A percentile compares a stretch with the other conserved stretches of the same genome.
These are phyloP conservation scores for Pelargonium citronellum DNA, from an alignment of 441 rosid species.

Conservation along the genomic window DNA sequence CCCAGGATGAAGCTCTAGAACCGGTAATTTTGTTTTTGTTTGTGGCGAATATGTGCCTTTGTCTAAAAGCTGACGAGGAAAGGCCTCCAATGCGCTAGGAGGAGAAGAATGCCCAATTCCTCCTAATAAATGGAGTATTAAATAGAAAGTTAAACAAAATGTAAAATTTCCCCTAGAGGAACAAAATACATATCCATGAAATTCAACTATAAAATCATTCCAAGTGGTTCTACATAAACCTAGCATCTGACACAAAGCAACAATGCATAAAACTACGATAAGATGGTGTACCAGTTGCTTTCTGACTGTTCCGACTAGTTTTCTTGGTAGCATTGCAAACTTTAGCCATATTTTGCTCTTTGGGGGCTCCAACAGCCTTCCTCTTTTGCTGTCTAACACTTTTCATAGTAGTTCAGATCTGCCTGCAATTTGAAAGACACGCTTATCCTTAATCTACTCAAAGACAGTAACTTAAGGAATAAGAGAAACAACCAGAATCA, in stretches of 20 bases:
- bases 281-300: conserved; percentile 27
- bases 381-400: conserved; percentile 26
- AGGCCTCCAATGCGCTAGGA: conserved; percentile 20
- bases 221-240: no score
- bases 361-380: conserved; percentile 22
- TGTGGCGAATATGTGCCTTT: conserved; percentile 14
- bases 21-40: conserved; percentile 16
- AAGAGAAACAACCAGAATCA: not conserved
- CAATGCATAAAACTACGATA: not conserved
- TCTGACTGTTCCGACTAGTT: conserved; percentile 14
- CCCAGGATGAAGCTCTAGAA: conserved; percentile 24
- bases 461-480: not conserved
- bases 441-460: not conserved
- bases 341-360: conserved; percentile 13
- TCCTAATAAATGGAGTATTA: conserved; percentile 18
- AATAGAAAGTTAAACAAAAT: conserved; percentile 1
- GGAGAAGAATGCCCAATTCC: conserved; percentile 26
- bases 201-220: not conserved
- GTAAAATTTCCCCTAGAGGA: not conserved
- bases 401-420: conserved; percentile 30
- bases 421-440: conserved; percentile 19
- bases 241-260: not conserved
- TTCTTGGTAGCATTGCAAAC: conserved; percentile 26
- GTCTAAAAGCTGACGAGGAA: conserved; percentile 16
- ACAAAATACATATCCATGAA: not conserved